Evolutionary conservation across 202 grass and related monocot species (phyloP).

Genomic region (Carex arenaria): DNA sequence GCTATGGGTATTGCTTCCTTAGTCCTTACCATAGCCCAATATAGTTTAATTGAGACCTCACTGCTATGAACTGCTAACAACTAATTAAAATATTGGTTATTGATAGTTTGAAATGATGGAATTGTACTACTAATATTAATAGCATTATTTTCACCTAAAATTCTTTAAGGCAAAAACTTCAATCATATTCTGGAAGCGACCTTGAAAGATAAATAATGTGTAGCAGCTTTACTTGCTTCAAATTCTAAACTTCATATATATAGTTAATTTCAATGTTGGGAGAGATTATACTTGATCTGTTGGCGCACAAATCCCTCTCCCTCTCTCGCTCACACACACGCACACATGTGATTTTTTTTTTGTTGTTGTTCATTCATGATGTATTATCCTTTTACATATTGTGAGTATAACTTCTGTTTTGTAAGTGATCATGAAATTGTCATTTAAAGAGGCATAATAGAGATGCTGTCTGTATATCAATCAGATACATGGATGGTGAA

Average conservation of each 20-base stretch:
- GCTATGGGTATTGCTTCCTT: not conserved
- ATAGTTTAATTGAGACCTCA: not conserved
- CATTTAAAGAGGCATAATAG: not conserved
- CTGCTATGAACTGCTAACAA: not conserved
- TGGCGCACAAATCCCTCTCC: not conserved
- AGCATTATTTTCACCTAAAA: not conserved
- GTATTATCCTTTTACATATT: not conserved
- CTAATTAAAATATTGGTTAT: not conserved
- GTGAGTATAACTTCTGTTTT: not conserved
- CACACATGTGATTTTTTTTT: not conserved
- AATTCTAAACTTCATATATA: not conserved
- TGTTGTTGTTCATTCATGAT: not conserved
- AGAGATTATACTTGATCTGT: not conserved
- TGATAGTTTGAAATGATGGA: not conserved
- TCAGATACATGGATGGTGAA: conserved; percentile 73
- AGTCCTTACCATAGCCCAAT: not conserved
- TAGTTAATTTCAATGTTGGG: not conserved
- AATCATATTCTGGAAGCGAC: not conserved
- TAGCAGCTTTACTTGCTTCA: not conserved
- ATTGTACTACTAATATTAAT: not conserved
- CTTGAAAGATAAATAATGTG: not conserved
- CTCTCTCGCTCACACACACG: not conserved
- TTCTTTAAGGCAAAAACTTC: not conserved
- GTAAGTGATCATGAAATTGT: not conserved
- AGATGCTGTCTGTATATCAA: not conserved